Evolutionary conservation across 2,329 filamentous ascomycete genomes (phyloP).

Genomic region (Cadophora sp.): DNA sequence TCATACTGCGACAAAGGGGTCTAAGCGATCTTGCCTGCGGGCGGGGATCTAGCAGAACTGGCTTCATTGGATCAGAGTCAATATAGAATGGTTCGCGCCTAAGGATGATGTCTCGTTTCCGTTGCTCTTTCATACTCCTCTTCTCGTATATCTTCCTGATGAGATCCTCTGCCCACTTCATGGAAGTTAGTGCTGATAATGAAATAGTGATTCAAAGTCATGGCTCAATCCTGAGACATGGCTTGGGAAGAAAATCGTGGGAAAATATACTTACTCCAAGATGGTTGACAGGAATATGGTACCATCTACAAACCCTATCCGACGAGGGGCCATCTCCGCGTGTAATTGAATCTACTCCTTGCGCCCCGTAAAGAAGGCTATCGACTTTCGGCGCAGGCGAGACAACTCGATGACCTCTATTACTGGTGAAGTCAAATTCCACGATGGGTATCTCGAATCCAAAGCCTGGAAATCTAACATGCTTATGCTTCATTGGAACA

Average conservation of each 20-base stretch:
- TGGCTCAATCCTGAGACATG: background rate
- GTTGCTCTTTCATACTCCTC: slow-evolving; percentile 16
- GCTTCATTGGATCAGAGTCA: slow-evolving; percentile 13
- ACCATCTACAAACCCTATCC: slow-evolving; percentile 19
- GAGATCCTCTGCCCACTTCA: slow-evolving; percentile 22
- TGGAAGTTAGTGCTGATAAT: background rate
- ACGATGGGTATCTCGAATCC: slow-evolving; percentile 24
- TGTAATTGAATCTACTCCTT: slow-evolving; percentile 1
- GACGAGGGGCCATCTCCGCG: background rate
- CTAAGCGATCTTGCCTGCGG: slow-evolving; percentile 25
- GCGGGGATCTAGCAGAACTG: slow-evolving; percentile 17
- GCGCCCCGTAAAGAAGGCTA: slow-evolving; percentile 20
- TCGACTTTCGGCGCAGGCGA: slow-evolving; percentile 18
- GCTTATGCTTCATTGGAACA: slow-evolving; percentile 9
- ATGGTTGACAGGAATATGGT: slow-evolving; percentile 25
- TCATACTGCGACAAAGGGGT: slow-evolving; percentile 24
- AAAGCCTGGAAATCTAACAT: slow-evolving; percentile 23
- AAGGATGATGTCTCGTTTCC: slow-evolving; percentile 25
- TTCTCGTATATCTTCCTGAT: slow-evolving; percentile 25
- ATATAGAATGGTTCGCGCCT: slow-evolving; percentile 17
- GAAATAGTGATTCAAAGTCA: background rate
- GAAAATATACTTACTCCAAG: background rate
- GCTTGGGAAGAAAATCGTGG: background rate
- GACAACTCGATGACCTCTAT: slow-evolving; percentile 22
- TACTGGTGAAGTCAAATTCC: slow-evolving; percentile 21